Evolutionary conservation across 2,329 filamentous ascomycete species (phyloP), one percentile per base, ranked within the genome.

Genomic region (Phialocephala sp.): DNA sequence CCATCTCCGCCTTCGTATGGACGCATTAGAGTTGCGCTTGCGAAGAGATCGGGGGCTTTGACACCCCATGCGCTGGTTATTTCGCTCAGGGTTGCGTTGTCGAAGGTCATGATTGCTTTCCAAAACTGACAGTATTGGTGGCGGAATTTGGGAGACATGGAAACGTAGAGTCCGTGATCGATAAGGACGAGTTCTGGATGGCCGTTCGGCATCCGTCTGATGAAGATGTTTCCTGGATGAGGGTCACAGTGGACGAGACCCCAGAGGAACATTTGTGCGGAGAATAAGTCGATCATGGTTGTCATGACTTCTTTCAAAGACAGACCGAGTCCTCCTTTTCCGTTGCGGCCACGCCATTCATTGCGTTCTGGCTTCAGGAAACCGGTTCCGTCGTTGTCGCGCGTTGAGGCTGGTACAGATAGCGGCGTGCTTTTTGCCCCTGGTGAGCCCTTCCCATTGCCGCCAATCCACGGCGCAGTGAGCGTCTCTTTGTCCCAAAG

Each of bases 181-280:
- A 99, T 97, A 41, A 99, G 88, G 0, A 98, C 94, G 36, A 99
- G 85, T 80, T 99, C 93, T 0, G 94, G 85, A 52, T 88, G 85
- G n/a, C 94, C 94, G 52, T 85, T 89, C 0, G 93, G 91, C 18
- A 92, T 83, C 9, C 95, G 90, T 9, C 95, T 91, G 75, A 98
- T 90, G 80, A 99, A 97, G 77, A 98, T 95, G 80, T 99, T 99
- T 35, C 94, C 94, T 0, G 95, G 95, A 76, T 99, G 95, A 11
- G 95, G 95, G 77, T 99, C 95, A 80, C 94, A 97, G 81, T 99
- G 94, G 0, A 98, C 92, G 52, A 92, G 86, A 14, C 95, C 95
- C 92, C 93, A 98, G 70, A 97, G 90, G 82, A 97, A 99, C 85
- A 98, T 98, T 76, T 98, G 94, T 2, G 93, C 94, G n/a, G 90